phyloP scores from a whole-genome alignment of 441 rosid species.

The Monsonia emarginata region DNA sequence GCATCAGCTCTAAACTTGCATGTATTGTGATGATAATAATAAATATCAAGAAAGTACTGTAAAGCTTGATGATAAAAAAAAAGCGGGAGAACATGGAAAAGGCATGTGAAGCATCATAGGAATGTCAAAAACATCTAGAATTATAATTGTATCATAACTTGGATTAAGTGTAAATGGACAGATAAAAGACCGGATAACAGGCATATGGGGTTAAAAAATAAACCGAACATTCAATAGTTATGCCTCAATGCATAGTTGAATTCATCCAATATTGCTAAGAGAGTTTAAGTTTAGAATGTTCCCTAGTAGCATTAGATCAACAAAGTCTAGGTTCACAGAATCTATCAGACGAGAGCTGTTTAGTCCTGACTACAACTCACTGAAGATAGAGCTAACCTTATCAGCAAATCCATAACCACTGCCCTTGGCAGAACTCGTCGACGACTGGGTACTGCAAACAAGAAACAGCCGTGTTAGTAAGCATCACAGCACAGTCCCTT shows the following conservation, averaged over 20 bases:
- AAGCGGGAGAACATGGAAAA: not conserved
- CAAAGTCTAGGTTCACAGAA: not conserved
- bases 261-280: too few species aligned
- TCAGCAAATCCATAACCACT: conserved; percentile 95
- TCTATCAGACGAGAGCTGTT: not conserved
- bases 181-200: not conserved
- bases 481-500: not conserved
- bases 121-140: not conserved
- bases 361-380: not conserved
- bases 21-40: not conserved
- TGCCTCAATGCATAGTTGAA: not conserved
- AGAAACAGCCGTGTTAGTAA: not conserved
- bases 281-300: not conserved
- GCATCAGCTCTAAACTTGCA: not conserved
- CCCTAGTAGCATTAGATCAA: not conserved
- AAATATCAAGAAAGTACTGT: not conserved
- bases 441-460: conserved; percentile 44
- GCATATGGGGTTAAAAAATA: not conserved
- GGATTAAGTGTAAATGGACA: not conserved
- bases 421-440: conserved; percentile 54
- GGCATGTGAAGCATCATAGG: not conserved
- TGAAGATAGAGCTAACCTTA: conserved; percentile 48
- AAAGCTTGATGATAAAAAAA: not conserved
- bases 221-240: not conserved
- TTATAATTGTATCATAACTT: not conserved